A percentile compares a stretch with the other conserved stretches of the same genome.
Evolutionary conservation across 2,329 filamentous ascomycete species (phyloP).

Genomic region (Aspergillus arachidicola): DNA sequence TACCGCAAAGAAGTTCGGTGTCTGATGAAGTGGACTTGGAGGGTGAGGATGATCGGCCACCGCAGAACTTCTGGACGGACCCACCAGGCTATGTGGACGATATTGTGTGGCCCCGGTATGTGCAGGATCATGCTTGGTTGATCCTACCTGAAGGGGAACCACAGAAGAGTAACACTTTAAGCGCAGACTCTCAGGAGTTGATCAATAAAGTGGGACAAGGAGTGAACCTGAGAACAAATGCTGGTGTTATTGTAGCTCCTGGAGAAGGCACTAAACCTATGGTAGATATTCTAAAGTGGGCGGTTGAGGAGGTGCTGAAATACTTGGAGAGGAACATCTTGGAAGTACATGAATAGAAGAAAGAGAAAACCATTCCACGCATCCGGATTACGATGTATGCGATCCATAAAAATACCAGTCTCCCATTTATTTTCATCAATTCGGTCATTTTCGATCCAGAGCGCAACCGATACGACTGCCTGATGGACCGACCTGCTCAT

Average conservation of each 20-base stretch:
- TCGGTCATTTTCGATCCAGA: neutral
- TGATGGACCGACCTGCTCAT: neutral
- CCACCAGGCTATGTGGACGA: slow-evolving; percentile 92
- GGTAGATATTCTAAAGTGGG: slow-evolving; percentile 67
- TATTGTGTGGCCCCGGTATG: slow-evolving; percentile 96
- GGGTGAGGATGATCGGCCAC: slow-evolving; percentile 39
- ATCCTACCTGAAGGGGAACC: slow-evolving; percentile 67
- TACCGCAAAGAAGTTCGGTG: slow-evolving; percentile 2
- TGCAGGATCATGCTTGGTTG: slow-evolving; percentile 76
- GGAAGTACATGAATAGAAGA: neutral
- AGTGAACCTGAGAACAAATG: slow-evolving; percentile 48
- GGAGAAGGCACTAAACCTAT: slow-evolving; percentile 60
- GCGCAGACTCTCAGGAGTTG: slow-evolving; percentile 29
- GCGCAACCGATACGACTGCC: neutral
- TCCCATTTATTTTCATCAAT: neutral
- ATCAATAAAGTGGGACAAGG: slow-evolving; percentile 37
- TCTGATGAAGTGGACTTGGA: slow-evolving; percentile 30
- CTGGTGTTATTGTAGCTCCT: slow-evolving; percentile 50
- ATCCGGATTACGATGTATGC: neutral
- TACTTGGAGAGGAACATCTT: slow-evolving; percentile 19
- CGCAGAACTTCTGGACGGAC: slow-evolving; percentile 89
- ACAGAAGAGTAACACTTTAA: slow-evolving; percentile 37
- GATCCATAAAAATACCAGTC: neutral
- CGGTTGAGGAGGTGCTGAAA: slow-evolving; percentile 63
- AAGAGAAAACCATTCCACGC: too few relatives aligned